A percentile compares a stretch with the other conserved stretches of the same genome.
phyloP scores from a whole-genome alignment of 371 early-diverging fungal genomes.

The Mucor ambiguus region DNA sequence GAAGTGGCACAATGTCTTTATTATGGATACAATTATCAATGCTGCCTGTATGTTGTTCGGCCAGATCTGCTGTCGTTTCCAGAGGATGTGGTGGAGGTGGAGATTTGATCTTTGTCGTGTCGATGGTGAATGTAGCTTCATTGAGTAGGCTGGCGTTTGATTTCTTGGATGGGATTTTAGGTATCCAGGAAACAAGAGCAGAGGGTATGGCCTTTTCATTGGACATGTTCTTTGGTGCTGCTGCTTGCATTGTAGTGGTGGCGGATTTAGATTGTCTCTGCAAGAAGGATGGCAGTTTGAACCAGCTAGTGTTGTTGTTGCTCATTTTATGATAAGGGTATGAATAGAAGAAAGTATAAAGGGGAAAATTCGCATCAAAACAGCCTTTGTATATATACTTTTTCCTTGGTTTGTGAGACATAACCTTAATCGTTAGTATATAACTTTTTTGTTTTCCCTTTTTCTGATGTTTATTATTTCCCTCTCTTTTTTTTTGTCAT shows the following conservation, averaged over 20 bases:
- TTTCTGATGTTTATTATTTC: slow-evolving; percentile 1
- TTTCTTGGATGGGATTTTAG: background rate
- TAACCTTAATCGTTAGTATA: slow-evolving; percentile 5
- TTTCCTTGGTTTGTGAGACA: slow-evolving; percentile 1
- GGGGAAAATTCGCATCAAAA: background rate
- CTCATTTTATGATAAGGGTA: background rate
- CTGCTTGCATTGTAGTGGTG: background rate
- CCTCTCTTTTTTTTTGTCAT: slow-evolving; percentile 1
- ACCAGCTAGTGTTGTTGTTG: background rate
- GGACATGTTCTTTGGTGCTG: background rate
- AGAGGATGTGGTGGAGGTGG: background rate
- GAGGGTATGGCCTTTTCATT: background rate
- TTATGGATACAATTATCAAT: background rate
- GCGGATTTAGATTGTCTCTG: background rate
- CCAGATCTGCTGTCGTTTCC: background rate
- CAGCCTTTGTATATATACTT: background rate
- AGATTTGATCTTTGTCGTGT: background rate
- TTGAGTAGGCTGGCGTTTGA: background rate
- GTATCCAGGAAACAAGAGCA: background rate
- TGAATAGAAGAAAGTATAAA: background rate
- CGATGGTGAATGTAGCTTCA: background rate
- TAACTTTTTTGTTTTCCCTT: background rate
- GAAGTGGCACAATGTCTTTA: slow-evolving; percentile 22
- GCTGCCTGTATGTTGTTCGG: background rate
- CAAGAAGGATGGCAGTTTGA: background rate